phyloP scores from a whole-genome alignment of 2,329 filamentous ascomycete genomes.

The Helotiales sp. region DNA sequence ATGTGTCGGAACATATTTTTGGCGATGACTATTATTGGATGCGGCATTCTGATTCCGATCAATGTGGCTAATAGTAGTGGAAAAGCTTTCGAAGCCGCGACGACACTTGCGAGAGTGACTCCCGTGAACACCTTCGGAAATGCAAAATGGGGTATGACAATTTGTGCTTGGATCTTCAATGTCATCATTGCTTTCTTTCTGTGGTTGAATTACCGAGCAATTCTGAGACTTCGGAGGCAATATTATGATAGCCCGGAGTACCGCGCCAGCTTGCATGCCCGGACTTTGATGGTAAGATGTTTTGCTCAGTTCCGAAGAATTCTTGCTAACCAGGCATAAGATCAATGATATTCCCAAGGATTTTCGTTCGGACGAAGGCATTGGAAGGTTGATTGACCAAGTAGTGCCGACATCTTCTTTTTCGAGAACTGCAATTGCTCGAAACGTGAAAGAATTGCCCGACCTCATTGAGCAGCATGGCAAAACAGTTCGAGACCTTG shows the following conservation, averaged over 20 bases:
- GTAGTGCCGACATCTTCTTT: constrained; percentile 79
- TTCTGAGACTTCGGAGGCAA: constrained; percentile 71
- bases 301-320: background rate
- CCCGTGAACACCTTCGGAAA: constrained; percentile 58
- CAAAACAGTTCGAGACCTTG: constrained; percentile 78
- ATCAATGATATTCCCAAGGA: constrained; percentile 82
- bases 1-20: constrained; percentile 95
- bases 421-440: constrained; percentile 80
- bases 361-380: constrained; percentile 82
- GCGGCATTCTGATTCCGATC: constrained; percentile 79
- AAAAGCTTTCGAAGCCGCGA: constrained; percentile 40
- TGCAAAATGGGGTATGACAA: constrained; percentile 63
- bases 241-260: constrained; percentile 91
- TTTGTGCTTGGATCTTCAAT: constrained; percentile 70
- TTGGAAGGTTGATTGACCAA: constrained; percentile 80
- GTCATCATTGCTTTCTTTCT: constrained; percentile 78
- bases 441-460: constrained; percentile 91
- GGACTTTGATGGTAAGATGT: constrained; percentile 64
- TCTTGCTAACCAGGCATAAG: constrained; percentile 49
- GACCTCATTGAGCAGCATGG: constrained; percentile 85
- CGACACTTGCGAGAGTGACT: constrained; percentile 62
- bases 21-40: constrained; percentile 72
- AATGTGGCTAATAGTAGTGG: constrained; percentile 66
- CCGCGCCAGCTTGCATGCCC: constrained; percentile 81
- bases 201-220: constrained; percentile 86